phyloP scores from a whole-genome alignment of 148 eudicot genomes.

The Chenopodium berlandieri region DNA sequence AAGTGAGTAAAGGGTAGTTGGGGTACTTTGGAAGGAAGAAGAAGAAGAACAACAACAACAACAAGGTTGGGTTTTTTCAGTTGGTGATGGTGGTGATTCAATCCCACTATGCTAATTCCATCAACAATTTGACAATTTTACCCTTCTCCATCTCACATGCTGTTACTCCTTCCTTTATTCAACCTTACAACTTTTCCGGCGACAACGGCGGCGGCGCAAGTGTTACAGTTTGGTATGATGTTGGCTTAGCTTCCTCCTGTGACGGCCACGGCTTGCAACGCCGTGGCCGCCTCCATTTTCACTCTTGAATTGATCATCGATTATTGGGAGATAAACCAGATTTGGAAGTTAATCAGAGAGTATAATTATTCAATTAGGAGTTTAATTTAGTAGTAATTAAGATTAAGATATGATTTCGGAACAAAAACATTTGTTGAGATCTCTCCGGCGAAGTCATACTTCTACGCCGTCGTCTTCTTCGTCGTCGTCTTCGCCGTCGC shows the following conservation, averaged over 20 bases:
- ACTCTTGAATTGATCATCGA: neutral
- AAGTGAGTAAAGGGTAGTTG: slow-evolving; percentile 11
- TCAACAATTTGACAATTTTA: neutral
- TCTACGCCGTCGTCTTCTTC: slow-evolving; percentile 34
- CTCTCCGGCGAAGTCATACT: slow-evolving; percentile 57
- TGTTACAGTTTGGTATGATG: slow-evolving; percentile 30
- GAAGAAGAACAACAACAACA: neutral
- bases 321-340: no score
- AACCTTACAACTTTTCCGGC: slow-evolving; percentile 22
- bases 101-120: neutral
- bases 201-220: slow-evolving; percentile 21
- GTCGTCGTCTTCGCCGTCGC: slow-evolving; percentile 27
- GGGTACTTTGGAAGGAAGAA: neutral
- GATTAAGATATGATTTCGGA: slow-evolving; percentile 31
- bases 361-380: neutral
- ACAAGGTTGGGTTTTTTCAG: neutral
- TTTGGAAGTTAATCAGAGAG: neutral
- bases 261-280: slow-evolving; percentile 51
- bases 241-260: slow-evolving; percentile 24
- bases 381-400: neutral
- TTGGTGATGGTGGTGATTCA: neutral
- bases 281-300: slow-evolving; percentile 40
- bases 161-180: slow-evolving; percentile 13
- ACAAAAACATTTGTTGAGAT: slow-evolving; percentile 50
- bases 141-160: neutral